These are phyloP conservation scores for Pontederia crassipes DNA, from an alignment of 176 grass and related monocot genomes.

Conservation along the genomic window DNA sequence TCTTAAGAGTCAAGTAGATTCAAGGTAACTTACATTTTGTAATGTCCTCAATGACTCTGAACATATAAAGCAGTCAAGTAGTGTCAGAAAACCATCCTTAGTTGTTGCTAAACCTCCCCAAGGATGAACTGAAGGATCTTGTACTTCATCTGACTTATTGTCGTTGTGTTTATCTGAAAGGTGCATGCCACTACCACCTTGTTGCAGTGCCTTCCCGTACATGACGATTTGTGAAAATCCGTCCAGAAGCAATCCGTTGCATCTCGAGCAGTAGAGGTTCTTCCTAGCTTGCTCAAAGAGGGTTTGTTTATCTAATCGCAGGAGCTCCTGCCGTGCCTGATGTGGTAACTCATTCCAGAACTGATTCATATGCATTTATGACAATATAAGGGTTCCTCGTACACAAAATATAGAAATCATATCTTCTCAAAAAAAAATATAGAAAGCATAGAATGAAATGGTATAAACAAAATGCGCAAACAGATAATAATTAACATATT, in stretches of 20 bases:
- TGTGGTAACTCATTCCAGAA: constrained; percentile 72
- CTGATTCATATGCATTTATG: constrained; percentile 41
- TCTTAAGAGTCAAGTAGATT: neutral
- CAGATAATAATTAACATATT: neutral
- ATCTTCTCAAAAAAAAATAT: too few species aligned
- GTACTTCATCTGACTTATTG: constrained; percentile 30
- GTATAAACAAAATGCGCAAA: constrained; percentile 6
- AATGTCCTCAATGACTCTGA: constrained; percentile 57
- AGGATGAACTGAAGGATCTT: constrained; percentile 63
- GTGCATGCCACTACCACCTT: neutral
- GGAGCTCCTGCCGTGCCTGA: constrained; percentile 56
- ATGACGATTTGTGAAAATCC: constrained; percentile 78
- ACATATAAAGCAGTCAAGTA: constrained; percentile 75
- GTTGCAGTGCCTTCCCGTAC: neutral
- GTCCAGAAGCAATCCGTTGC: constrained; percentile 85
- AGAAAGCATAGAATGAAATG: neutral
- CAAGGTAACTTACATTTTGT: constrained; percentile 55
- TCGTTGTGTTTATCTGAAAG: neutral
- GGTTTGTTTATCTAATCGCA: constrained; percentile 83
- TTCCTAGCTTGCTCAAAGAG: constrained; percentile 87
- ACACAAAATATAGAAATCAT: neutral
- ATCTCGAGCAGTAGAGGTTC: constrained; percentile 93
- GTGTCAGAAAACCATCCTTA: constrained; percentile 79
- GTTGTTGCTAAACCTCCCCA: constrained; percentile 85
- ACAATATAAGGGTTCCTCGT: constrained; percentile 7